Conservation (phyloP, 176 grass and related monocot species). For the maize (Zea mays) region Zm-B73-REFERENCE-NAM-5.0 NC_050101.1:153325501-153326000, state of each 20-base stretch:
- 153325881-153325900: too few species aligned
- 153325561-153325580: too few species aligned
- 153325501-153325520: too few species aligned
- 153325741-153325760: neutral
- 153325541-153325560: too few species aligned
- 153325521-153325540: too few species aligned
- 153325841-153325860: neutral
- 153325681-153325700: neutral
- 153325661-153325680: neutral
- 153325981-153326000: too few species aligned
- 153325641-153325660: too few species aligned
- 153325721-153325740: neutral
- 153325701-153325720: neutral
- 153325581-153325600: neutral
- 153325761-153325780: neutral
- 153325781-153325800: neutral
- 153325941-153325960: too few species aligned
- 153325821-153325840: neutral
- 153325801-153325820: neutral
- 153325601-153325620: neutral
- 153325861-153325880: too few species aligned
- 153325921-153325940: too few species aligned
- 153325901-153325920: too few species aligned
- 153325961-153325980: too few species aligned
- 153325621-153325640: neutral